phyloP scores from a whole-genome alignment of 2,329 filamentous ascomycete species.

The Cytospora piceicola region DNA sequence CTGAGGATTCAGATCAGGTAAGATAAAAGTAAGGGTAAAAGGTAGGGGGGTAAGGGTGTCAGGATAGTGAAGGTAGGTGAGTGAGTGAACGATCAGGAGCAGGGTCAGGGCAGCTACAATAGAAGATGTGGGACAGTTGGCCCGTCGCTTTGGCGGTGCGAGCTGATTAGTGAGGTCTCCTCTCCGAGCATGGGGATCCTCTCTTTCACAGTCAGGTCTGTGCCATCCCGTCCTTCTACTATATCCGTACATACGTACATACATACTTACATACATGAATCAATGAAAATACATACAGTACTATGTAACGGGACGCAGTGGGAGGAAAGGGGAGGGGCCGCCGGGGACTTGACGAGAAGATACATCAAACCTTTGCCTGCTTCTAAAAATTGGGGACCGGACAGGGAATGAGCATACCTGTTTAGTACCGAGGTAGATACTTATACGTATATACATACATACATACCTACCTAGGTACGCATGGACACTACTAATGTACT shows the following conservation, averaged over 20 bases:
- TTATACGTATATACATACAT: too few species aligned
- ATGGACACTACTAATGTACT: neutral
- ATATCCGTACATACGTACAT: too few species aligned
- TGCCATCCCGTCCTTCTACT: neutral
- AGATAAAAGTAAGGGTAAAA: constrained; percentile 2
- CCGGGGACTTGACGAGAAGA: constrained; percentile 1
- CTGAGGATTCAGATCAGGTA: constrained; percentile 1
- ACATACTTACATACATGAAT: too few species aligned
- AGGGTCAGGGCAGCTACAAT: constrained; percentile 25
- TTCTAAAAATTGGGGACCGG: constrained; percentile 17
- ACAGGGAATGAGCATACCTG: constrained; percentile 17
- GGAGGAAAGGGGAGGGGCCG: constrained; percentile 5
- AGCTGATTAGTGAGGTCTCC: constrained; percentile 19
- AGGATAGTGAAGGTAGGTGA: constrained; percentile 16
- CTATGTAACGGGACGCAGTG: neutral
- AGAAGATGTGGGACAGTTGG: constrained; percentile 19
- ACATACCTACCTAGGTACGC: neutral
- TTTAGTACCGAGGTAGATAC: too few species aligned
- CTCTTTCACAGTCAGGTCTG: neutral
- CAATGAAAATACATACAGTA: too few species aligned
- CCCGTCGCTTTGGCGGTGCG: constrained; percentile 18
- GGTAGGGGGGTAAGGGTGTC: constrained; percentile 3
- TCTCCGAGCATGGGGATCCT: neutral
- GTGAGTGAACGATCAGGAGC: constrained; percentile 24
- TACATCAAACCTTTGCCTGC: constrained; percentile 20